phyloP scores from a whole-genome alignment of 2,329 filamentous ascomycete species.

The Sodiomyces alkalinus region DNA sequence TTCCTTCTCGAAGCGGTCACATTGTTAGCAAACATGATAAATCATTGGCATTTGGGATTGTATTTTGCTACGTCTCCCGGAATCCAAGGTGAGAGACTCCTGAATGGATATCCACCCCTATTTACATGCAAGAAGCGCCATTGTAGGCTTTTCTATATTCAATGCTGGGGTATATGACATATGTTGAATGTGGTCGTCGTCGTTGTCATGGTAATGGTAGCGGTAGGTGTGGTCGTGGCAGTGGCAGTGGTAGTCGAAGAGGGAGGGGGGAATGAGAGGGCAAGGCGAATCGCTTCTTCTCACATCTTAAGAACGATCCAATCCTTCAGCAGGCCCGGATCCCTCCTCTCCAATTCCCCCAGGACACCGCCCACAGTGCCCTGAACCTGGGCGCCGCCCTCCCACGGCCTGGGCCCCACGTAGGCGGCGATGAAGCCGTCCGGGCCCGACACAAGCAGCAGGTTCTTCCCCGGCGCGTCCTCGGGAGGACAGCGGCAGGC shows the following conservation, averaged over 20 bases:
- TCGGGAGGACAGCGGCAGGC: conserved; percentile 12
- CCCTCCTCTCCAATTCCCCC: conserved; percentile 37
- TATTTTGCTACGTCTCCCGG: no score
- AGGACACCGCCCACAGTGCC: conserved; percentile 59
- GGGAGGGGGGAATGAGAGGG: not conserved
- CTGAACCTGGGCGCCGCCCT: conserved; percentile 56
- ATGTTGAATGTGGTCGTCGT: no score
- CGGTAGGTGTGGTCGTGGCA: no score
- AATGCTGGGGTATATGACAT: no score
- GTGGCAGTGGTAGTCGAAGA: no score
- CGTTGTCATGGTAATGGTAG: no score
- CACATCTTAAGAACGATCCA: conserved; percentile 41
- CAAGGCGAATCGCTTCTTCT: conserved; percentile 1
- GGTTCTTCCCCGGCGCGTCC: conserved; percentile 31
- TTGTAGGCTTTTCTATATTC: no score
- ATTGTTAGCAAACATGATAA: not conserved
- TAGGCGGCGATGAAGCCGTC: conserved; percentile 76
- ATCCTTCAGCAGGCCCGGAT: conserved; percentile 18
- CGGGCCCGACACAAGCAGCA: conserved; percentile 79
- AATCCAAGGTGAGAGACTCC: no score
- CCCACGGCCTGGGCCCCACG: conserved; percentile 69
- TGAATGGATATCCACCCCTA: no score
- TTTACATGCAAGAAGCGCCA: no score
- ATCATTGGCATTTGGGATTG: not conserved
- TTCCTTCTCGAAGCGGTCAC: no score